phyloP scores from a whole-genome alignment of 2,329 filamentous ascomycete species.

The Botrytis byssoidea region DNA sequence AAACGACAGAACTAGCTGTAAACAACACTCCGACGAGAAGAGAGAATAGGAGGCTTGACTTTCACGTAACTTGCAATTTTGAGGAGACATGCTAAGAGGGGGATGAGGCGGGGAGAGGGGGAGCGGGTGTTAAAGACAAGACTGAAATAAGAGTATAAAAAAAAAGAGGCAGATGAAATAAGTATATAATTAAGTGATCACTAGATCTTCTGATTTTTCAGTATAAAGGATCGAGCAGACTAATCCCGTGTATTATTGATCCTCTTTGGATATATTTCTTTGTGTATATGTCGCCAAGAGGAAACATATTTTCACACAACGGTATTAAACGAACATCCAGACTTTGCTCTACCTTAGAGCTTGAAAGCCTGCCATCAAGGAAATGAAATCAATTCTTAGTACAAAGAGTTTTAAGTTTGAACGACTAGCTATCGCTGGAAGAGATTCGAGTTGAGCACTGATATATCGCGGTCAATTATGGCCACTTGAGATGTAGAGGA shows the following conservation, averaged over 20 bases:
- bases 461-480: not conserved
- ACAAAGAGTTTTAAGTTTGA: not conserved
- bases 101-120: no score
- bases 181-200: accelerated
- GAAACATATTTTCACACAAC: no score
- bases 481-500: not conserved
- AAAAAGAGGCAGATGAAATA: no score
- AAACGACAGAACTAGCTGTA: no score
- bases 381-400: not conserved
- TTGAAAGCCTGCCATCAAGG: not conserved
- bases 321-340: not conserved
- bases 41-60: not conserved
- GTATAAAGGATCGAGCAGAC: no score
- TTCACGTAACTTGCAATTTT: not conserved
- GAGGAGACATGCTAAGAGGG: not conserved
- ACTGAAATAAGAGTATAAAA: no score
- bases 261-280: no score
- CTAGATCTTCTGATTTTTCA: not conserved
- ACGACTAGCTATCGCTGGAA: not conserved
- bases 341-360: not conserved
- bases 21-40: no score
- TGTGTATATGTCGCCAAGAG: no score
- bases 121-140: no score
- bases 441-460: not conserved
- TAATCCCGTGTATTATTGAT: no score